phyloP scores from a whole-genome alignment of 2,329 filamentous ascomycete species.

The Chaetoscypha palmicola region DNA sequence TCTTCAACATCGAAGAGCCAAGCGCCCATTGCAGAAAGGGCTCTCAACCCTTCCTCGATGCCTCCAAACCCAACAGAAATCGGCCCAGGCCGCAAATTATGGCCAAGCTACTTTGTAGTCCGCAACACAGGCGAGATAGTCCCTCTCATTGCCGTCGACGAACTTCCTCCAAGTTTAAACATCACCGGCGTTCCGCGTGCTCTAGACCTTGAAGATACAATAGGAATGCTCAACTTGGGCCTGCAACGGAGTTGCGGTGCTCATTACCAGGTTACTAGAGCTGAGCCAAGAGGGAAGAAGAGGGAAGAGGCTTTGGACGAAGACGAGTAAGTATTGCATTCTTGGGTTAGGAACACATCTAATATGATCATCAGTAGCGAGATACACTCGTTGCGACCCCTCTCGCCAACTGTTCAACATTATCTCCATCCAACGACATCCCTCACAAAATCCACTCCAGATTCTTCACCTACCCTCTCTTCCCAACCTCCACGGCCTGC shows the following conservation, averaged over 20 bases:
- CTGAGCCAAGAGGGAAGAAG: background rate
- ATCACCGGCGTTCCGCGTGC: constrained; percentile 35
- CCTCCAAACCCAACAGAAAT: constrained; percentile 1
- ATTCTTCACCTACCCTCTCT: no score
- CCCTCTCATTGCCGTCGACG: constrained; percentile 47
- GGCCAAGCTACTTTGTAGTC: constrained; percentile 38
- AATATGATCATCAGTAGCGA: no score
- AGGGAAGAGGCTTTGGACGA: constrained; percentile 1
- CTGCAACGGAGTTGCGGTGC: constrained; percentile 14
- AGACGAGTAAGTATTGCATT: no score
- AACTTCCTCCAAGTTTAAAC: constrained; percentile 37
- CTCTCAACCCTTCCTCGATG: no score
- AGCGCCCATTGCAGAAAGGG: no score
- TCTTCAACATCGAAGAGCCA: no score
- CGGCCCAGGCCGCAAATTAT: constrained; percentile 11
- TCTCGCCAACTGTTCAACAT: no score
- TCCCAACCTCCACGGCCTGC: no score
- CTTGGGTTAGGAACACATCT: no score
- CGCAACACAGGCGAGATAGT: constrained; percentile 39
- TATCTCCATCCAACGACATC: no score
- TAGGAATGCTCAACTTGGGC: constrained; percentile 28
- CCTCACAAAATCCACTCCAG: no score
- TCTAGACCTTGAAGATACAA: constrained; percentile 21
- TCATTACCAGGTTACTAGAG: constrained; percentile 15
- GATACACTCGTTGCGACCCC: no score